Evolutionary conservation across 768 basidiomycete genomes (phyloP), one percentile per base, ranked within the genome.

Genomic region (Termitomyces bulborhizus): DNA sequence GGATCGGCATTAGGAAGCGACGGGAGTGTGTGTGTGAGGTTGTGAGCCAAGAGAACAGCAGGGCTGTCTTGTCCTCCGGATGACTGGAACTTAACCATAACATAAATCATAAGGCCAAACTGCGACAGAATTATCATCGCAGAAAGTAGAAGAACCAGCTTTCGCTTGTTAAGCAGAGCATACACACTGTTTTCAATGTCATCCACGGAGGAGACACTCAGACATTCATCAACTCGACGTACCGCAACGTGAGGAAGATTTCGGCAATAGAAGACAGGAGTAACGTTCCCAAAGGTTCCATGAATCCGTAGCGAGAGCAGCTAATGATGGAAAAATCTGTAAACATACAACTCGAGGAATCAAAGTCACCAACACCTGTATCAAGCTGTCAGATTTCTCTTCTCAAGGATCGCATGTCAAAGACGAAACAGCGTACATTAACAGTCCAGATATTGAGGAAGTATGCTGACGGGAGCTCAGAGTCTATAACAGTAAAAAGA

Each of bases 241-340:
- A 57, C 56, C 56, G 56, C 26, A 57, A 42, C 8, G 56, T 43
- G 16, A 57, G 36, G 43, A 57, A 57, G 12, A 52, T 8, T 7
- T 57, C 56, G 1, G 56, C 56, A 24, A 40, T 57, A 3, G 3
- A 24, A 18, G 56, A 47, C 21, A 57, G 13, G 13, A 52, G 1
- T 5, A 15, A 13, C 15, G 56, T 52, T 31, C 32, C 44, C 0
- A 57, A 8, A 15, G 36, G 21, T 45, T 57, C 56, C 39, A 57
- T 32, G 31, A 57, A 57, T 3, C 56, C 49, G 31, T 57, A 57
- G 21, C 46, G 56, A n/a, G 40, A 16, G 15, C 56, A 57, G n/a
- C 56, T 57, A 16, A 36, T 16, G n/a, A 3, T 37, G 27, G 41
- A 21, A 21, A 21, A 21, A 21, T 21, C 21, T 21, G 21, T 21